Evolutionary conservation across 306 rosid species (phyloP).

Genomic region (Datisca glomerata): DNA sequence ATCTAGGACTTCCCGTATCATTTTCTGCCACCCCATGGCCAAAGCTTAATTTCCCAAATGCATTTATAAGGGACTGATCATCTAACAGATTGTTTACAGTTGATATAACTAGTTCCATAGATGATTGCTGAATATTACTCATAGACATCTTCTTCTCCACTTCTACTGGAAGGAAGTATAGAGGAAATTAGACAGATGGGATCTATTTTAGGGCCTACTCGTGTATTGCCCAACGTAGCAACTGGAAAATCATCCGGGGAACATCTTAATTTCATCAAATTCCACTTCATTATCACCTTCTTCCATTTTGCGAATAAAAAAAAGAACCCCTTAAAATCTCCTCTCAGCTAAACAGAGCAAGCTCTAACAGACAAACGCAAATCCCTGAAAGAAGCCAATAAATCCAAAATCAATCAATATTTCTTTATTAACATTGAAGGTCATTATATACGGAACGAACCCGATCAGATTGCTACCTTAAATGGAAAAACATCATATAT

Average conservation of each 20-base stretch:
- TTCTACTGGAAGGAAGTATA: constrained; percentile 12
- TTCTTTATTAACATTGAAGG: no score
- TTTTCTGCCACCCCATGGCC: constrained; percentile 4
- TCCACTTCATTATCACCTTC: constrained; percentile 18
- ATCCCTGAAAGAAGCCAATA: not conserved
- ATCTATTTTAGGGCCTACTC: constrained; percentile 17
- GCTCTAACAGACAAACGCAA: no score
- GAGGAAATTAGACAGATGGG: constrained; percentile 12
- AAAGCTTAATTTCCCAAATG: constrained; percentile 29
- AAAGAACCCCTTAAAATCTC: constrained; percentile 1
- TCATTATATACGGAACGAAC: no score
- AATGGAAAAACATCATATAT: no score
- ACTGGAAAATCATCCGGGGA: constrained; percentile 41
- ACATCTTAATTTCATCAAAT: constrained; percentile 35
- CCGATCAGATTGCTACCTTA: no score
- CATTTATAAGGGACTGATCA: constrained; percentile 25
- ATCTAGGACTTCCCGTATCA: constrained; percentile 6
- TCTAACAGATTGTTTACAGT: constrained; percentile 16
- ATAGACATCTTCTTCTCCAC: constrained; percentile 22
- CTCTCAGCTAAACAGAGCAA: constrained; percentile 4
- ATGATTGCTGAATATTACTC: constrained; percentile 15
- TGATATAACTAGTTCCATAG: constrained; percentile 16
- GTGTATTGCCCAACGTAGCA: constrained; percentile 26
- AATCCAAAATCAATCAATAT: constrained; percentile 9
- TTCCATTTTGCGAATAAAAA: constrained; percentile 1